Evolutionary conservation across 2,329 filamentous ascomycete genomes (phyloP).

Genomic region (Pseudogymnoascus sp.): DNA sequence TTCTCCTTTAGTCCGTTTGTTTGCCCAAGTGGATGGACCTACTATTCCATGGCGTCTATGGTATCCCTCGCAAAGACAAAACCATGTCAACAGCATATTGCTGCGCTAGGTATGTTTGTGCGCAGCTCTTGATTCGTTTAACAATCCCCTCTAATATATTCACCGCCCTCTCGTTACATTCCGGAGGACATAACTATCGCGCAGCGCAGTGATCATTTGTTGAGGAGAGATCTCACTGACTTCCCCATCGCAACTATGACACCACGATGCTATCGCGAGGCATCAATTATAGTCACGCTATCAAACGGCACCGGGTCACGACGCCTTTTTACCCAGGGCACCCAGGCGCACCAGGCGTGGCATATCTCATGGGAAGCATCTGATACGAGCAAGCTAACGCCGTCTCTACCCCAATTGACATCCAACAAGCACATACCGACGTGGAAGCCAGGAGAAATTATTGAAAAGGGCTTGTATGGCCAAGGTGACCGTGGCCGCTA

Average conservation of each 20-base stretch:
- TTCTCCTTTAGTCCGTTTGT: neutral
- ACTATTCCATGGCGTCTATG: neutral
- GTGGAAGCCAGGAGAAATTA: neutral
- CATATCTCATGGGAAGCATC: neutral
- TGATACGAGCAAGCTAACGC: neutral
- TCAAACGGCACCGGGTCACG: neutral
- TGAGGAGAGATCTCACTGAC: neutral
- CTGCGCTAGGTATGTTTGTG: neutral
- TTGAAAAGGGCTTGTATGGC: neutral
- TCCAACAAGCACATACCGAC: neutral
- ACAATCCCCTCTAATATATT: too few relatives aligned
- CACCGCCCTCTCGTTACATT: neutral
- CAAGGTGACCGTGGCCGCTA: neutral
- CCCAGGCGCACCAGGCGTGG: neutral
- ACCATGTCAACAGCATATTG: neutral
- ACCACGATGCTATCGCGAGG: neutral
- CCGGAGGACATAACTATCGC: neutral
- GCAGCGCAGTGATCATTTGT: neutral
- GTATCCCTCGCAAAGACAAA: neutral
- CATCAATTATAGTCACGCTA: neutral
- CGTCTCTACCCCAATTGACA: neutral
- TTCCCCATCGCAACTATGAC: neutral
- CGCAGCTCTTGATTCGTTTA: neutral
- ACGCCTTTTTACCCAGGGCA: neutral
- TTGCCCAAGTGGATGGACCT: neutral